phyloP scores from a whole-genome alignment of 2,329 filamentous ascomycete species.

The Hypoxylon sp. region DNA sequence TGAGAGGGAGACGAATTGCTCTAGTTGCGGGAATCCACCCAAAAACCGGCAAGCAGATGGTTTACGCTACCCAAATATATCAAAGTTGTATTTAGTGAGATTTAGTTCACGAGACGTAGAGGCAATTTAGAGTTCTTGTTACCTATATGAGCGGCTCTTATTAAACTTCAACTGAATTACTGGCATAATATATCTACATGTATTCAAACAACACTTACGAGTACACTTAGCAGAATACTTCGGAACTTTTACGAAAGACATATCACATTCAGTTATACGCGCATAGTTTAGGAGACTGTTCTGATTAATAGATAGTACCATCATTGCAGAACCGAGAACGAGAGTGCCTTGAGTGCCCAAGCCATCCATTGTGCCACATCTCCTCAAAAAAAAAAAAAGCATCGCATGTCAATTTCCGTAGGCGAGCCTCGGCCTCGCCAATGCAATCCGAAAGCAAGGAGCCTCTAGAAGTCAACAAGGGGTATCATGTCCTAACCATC shows the following conservation, averaged over 20 bases:
- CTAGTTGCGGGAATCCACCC: slow-evolving; percentile 9
- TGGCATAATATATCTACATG: too few species aligned
- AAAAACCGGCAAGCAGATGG: slow-evolving; percentile 5
- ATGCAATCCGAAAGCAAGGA: slow-evolving; percentile 44
- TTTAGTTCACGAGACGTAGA: background rate
- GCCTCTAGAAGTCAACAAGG: slow-evolving; percentile 46
- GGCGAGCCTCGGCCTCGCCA: slow-evolving; percentile 33
- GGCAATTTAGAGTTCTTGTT: background rate
- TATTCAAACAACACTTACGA: background rate
- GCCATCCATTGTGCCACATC: slow-evolving; percentile 44
- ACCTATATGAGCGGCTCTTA: background rate
- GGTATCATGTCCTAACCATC: slow-evolving; percentile 57
- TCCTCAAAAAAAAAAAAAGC: slow-evolving; percentile 37
- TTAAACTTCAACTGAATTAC: too few species aligned
- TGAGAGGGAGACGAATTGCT: background rate
- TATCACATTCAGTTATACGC: slow-evolving; percentile 13
- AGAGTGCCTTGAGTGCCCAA: slow-evolving; percentile 47
- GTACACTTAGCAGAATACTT: background rate
- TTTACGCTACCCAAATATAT: background rate
- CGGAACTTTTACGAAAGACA: background rate
- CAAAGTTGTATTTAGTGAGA: background rate
- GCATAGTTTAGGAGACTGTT: slow-evolving; percentile 35
- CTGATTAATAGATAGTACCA: slow-evolving; percentile 47
- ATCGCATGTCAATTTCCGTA: slow-evolving; percentile 37
- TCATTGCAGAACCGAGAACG: slow-evolving; percentile 50